A percentile compares a stretch with the other conserved stretches of the same genome.
Conservation (phyloP, 192 early-diverging fungal species). For the Umbelopsis isabellina region DNA sequence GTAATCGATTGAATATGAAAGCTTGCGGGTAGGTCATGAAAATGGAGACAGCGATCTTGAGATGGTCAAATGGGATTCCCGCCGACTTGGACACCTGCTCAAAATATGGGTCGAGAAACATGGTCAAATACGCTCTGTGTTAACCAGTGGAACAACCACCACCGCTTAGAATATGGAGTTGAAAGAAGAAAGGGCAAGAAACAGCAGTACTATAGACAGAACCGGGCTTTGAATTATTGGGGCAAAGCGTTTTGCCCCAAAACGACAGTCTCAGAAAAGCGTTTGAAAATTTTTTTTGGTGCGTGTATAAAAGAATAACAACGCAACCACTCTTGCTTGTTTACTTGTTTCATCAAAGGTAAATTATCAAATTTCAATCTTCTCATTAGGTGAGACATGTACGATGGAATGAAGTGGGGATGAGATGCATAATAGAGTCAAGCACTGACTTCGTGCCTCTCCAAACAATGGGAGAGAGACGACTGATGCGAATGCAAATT, state of each 20-base stretch:
- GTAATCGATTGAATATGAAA: constrained; percentile 58
- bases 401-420: constrained; percentile 27
- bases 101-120: constrained; percentile 13
- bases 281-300: background rate
- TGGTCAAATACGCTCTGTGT: background rate
- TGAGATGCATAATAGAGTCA: constrained; percentile 38
- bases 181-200: background rate
- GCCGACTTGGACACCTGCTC: background rate
- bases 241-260: background rate
- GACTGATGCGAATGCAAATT: constrained; percentile 18
- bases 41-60: constrained; percentile 57
- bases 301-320: background rate
- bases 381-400: background rate
- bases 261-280: constrained; percentile 16
- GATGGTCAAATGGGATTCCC: constrained; percentile 60
- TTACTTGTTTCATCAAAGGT: no score
- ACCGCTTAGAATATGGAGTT: background rate
- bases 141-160: no score
- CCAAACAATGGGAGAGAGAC: constrained; percentile 21
- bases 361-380: no score
- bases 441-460: constrained; percentile 33
- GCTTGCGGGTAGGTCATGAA: constrained; percentile 62
- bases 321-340: background rate
- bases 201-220: background rate
- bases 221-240: constrained; percentile 13